These are phyloP conservation scores for Hemileia vastatrix DNA, from an alignment of 1,284 basidiomycete genomes.

Conservation along the genomic window DNA sequence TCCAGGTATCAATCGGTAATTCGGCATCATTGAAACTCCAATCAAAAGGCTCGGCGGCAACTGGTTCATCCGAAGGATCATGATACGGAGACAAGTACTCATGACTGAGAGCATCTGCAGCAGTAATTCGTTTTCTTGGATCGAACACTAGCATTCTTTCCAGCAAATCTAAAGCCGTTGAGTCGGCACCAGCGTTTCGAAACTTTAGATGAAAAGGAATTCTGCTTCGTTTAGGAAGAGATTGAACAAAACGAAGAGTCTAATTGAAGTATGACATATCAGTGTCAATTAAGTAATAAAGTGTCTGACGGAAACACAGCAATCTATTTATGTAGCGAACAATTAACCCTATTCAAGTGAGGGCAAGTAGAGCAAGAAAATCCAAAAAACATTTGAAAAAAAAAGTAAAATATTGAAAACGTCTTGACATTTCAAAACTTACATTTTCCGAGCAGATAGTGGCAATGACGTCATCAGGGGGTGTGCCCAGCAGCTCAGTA, in stretches of 20 bases:
- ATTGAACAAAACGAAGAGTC: constrained; percentile 98
- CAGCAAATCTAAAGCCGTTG: constrained; percentile 80
- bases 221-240: constrained; percentile 87
- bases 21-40: constrained; percentile 99
- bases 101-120: constrained; percentile 79
- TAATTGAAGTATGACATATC: constrained; percentile 42
- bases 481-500: constrained; percentile 93
- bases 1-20: constrained; percentile 97
- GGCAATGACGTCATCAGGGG: constrained; percentile 97
- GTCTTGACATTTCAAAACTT: constrained; percentile 37
- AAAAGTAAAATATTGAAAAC: neutral
- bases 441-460: constrained; percentile 98
- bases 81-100: constrained; percentile 97
- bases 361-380: too few species aligned
- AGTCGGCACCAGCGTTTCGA: constrained; percentile 74
- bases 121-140: constrained; percentile 90
- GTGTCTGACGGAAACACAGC: too few species aligned
- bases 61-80: constrained; percentile 95
- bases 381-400: too few species aligned
- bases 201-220: constrained; percentile 93
- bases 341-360: too few species aligned
- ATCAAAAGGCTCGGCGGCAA: constrained; percentile 88
- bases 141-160: constrained; percentile 99
- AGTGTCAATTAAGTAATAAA: too few species aligned
- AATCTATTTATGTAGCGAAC: too few species aligned